phyloP scores from a whole-genome alignment of 192 early-diverging fungal genomes.

The Allomyces macrogynus region DNA sequence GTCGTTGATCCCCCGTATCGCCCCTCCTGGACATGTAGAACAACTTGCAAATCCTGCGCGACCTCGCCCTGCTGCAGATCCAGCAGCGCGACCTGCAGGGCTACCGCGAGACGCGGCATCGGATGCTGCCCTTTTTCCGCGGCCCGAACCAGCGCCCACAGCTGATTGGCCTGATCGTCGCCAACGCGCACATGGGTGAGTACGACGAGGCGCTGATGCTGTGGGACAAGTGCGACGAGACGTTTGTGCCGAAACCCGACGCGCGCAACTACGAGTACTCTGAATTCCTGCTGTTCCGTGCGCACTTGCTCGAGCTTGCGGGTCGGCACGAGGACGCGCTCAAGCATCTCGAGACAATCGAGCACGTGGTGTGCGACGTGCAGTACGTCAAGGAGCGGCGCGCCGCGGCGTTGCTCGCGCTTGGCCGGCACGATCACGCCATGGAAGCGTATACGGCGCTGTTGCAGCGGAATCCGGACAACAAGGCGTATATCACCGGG shows the following conservation, averaged over 20 bases:
- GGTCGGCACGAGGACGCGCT: slow-evolving; percentile 58
- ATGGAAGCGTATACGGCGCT: slow-evolving; percentile 54
- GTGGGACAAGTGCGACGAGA: slow-evolving; percentile 44
- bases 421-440: slow-evolving; percentile 44
- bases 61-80: slow-evolving; percentile 65
- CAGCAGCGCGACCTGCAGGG: slow-evolving; percentile 74
- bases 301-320: slow-evolving; percentile 59
- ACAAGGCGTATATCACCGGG: slow-evolving; percentile 44
- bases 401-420: slow-evolving; percentile 42
- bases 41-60: slow-evolving; percentile 81
- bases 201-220: slow-evolving; percentile 55
- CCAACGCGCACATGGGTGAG: slow-evolving; percentile 59
- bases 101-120: slow-evolving; percentile 45
- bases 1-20: too few species aligned
- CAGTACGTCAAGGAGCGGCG: slow-evolving; percentile 53
- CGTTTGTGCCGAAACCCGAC: slow-evolving; percentile 30
- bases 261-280: slow-evolving; percentile 44
- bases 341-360: slow-evolving; percentile 53
- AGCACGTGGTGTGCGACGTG: slow-evolving; percentile 50
- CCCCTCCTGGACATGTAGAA: slow-evolving; percentile 12
- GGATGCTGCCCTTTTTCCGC: slow-evolving; percentile 33
- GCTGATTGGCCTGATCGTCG: slow-evolving; percentile 72
- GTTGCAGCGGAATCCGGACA: slow-evolving; percentile 64
- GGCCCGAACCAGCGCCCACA: slow-evolving; percentile 45
- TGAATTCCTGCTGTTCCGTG: slow-evolving; percentile 74